A percentile compares a stretch with the other conserved stretches of the same genome.
Evolutionary conservation across 2,329 filamentous ascomycete genomes (phyloP).

Genomic region (Neofusicoccum laricinum): DNA sequence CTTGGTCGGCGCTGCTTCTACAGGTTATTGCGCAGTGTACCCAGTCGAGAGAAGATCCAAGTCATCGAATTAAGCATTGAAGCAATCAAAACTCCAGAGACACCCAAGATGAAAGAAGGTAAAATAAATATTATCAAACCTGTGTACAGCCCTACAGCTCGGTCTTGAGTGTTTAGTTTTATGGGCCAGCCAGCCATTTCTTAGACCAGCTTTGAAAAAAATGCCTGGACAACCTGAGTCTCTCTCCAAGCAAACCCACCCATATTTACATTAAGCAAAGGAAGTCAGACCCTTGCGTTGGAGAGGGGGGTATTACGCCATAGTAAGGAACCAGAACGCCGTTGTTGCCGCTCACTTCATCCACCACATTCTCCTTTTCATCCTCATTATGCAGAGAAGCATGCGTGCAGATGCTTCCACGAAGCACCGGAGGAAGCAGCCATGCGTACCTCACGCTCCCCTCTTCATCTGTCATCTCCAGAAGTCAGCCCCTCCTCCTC

Average conservation of each 20-base stretch:
- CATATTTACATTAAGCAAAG: constrained; percentile 11
- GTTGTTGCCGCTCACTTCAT: not conserved
- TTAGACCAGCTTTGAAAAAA: not conserved
- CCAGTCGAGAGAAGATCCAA: not conserved
- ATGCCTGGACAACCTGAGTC: not conserved
- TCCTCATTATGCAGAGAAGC: constrained; percentile 2
- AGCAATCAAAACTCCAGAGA: not conserved
- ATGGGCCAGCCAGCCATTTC: not conserved
- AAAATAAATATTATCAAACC: constrained; percentile 4
- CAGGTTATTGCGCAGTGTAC: no score
- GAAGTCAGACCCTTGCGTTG: not conserved
- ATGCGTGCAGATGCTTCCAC: not conserved
- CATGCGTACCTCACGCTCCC: not conserved
- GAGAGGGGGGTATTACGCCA: constrained; percentile 7
- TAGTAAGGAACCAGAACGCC: constrained; percentile 4
- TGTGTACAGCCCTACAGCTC: not conserved
- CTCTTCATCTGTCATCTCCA: not conserved
- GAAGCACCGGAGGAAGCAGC: not conserved
- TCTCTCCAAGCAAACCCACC: not conserved
- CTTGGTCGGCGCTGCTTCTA: no score
- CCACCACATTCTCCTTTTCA: not conserved
- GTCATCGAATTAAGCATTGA: not conserved
- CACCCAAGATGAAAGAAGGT: not conserved
- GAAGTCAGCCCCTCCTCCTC: constrained; percentile 6
- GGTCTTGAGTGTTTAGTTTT: not conserved